These are phyloP conservation scores for Cercospora sesami DNA, from an alignment of 2,329 filamentous ascomycete species.

Conservation along the genomic window DNA sequence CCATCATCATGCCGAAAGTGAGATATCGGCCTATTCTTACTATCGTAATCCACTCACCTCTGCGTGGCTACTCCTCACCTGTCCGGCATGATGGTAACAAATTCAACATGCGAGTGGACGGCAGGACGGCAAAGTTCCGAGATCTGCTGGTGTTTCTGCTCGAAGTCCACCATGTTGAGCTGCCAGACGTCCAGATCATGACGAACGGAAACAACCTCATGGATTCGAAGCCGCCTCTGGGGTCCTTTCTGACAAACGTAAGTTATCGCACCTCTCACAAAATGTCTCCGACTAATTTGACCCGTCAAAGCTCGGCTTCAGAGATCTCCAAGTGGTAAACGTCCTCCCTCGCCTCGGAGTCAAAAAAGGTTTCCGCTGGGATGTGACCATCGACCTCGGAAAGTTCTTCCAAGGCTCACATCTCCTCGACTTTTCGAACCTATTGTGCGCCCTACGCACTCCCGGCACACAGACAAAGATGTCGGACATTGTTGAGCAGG, in stretches of 20 bases:
- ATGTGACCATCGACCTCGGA: background rate
- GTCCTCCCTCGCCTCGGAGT: background rate
- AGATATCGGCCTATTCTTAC: background rate
- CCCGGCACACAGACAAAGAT: background rate
- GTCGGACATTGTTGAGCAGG: background rate
- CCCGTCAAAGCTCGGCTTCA: background rate
- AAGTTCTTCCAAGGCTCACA: background rate
- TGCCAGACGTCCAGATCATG: background rate
- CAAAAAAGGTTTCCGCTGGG: background rate
- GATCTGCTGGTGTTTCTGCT: background rate
- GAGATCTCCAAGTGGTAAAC: background rate
- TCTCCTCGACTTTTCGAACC: background rate
- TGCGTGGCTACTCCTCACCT: background rate
- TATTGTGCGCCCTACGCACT: background rate
- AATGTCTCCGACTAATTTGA: background rate
- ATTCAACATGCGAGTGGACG: background rate
- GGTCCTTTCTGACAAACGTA: background rate
- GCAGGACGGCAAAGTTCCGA: background rate
- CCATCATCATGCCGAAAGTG: background rate
- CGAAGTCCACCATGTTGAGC: background rate
- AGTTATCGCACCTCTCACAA: background rate
- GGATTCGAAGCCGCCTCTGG: background rate
- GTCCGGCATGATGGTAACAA: background rate
- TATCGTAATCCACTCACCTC: background rate
- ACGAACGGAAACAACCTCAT: background rate